These are phyloP conservation scores for Talaromyces funiculosus DNA, from an alignment of 2,329 filamentous ascomycete genomes.

Conservation along the genomic window DNA sequence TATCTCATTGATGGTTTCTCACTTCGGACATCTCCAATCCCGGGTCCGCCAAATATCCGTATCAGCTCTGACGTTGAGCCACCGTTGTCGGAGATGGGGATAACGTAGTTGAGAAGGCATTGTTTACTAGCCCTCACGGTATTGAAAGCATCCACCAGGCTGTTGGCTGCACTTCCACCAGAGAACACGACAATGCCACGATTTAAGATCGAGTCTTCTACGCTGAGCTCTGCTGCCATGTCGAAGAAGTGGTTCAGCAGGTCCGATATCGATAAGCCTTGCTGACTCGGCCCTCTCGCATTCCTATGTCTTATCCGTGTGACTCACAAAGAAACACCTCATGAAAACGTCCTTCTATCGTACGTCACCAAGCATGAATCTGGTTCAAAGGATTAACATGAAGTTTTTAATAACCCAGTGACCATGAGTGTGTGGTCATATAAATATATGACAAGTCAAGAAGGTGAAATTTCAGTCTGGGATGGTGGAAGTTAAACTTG, in stretches of 20 bases:
- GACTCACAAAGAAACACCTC: not conserved
- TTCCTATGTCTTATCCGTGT: not conserved
- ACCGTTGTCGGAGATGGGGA: conserved; percentile 94
- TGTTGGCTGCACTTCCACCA: conserved; percentile 91
- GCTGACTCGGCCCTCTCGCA: not conserved
- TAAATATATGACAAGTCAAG: not conserved
- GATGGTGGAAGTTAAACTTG: not conserved
- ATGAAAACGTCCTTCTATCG: not conserved
- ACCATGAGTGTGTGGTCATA: not conserved
- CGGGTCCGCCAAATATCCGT: conserved; percentile 87
- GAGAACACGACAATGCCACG: conserved; percentile 77
- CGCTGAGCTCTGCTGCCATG: not conserved
- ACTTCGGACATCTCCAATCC: conserved; percentile 73
- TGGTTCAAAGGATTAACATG: no score
- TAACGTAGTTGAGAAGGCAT: conserved; percentile 73
- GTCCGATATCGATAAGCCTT: not conserved
- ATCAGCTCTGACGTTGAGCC: conserved; percentile 92
- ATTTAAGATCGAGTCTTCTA: not conserved
- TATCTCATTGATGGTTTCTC: conserved; percentile 26
- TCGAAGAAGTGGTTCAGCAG: not conserved
- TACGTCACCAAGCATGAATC: not conserved
- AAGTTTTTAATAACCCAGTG: no score
- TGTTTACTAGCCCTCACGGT: conserved; percentile 58
- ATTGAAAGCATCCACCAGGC: conserved; percentile 82
- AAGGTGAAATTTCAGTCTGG: not conserved